Conservation (phyloP, 2,329 filamentous ascomycete species). For the Xylariales sp. region DNA sequence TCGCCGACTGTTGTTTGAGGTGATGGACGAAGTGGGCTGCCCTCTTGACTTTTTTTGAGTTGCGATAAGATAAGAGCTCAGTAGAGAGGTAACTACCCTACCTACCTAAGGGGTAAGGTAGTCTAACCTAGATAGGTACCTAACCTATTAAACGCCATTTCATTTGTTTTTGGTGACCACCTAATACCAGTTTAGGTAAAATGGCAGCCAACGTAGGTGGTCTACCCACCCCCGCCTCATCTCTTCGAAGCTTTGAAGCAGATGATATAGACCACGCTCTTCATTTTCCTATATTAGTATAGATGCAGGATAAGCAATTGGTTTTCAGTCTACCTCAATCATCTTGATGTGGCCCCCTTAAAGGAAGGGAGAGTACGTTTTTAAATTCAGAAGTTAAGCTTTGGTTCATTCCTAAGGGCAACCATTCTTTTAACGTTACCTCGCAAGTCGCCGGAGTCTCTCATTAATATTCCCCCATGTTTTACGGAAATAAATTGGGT, state of each 20-base stretch:
- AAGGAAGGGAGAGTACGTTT: neutral
- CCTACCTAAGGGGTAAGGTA: neutral
- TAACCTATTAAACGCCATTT: too few relatives aligned
- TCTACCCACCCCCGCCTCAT: too few relatives aligned
- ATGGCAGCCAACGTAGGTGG: too few relatives aligned
- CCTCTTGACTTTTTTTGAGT: conserved; percentile 30
- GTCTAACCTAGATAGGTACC: too few relatives aligned
- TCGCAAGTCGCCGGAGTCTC: neutral
- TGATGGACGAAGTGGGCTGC: conserved; percentile 24
- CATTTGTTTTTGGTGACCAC: too few relatives aligned
- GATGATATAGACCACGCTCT: too few relatives aligned
- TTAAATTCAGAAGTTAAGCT: neutral
- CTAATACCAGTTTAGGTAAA: too few relatives aligned
- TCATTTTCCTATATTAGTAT: neutral
- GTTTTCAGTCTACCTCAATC: neutral
- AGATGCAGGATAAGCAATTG: neutral
- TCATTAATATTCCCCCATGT: neutral
- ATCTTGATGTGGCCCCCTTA: neutral
- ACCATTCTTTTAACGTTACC: neutral
- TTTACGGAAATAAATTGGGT: neutral
- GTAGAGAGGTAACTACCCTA: neutral
- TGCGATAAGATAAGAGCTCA: conserved; percentile 35
- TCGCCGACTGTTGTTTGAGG: neutral
- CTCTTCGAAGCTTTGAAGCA: too few relatives aligned
- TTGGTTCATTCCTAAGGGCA: neutral